A percentile compares a stretch with the other conserved stretches of the same genome.
These are phyloP conservation scores for Dothistroma pini DNA, from an alignment of 2,329 filamentous ascomycete genomes.

Conservation along the genomic window DNA sequence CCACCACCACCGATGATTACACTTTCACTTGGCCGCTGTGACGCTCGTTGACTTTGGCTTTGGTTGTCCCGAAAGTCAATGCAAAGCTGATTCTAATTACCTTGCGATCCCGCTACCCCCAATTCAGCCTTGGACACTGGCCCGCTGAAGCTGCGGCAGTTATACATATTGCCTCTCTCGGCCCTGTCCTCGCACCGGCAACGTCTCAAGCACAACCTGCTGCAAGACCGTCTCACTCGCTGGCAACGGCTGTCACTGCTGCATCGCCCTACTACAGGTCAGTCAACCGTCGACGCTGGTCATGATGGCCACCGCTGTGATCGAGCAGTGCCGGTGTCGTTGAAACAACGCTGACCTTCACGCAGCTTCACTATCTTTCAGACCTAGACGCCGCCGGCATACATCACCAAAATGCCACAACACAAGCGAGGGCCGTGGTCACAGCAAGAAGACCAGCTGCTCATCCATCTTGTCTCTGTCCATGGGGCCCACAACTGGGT, in stretches of 20 bases:
- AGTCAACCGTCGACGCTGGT: constrained; percentile 12
- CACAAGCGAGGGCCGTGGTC: constrained; percentile 82
- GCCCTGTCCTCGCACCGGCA: constrained; percentile 15
- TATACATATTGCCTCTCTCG: constrained; percentile 19
- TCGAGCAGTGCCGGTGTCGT: constrained; percentile 4
- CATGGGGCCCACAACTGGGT: constrained; percentile 88
- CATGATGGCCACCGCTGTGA: background rate
- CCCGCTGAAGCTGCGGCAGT: constrained; percentile 11
- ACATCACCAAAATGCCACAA: constrained; percentile 39
- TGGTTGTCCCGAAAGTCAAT: constrained; percentile 13
- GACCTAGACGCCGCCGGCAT: background rate
- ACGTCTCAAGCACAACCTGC: constrained; percentile 15
- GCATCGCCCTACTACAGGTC: constrained; percentile 16
- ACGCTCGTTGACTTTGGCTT: constrained; percentile 9
- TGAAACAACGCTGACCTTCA: constrained; percentile 8
- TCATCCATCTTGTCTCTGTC: constrained; percentile 66
- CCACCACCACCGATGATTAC: background rate
- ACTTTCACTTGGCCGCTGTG: constrained; percentile 1
- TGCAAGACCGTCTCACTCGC: constrained; percentile 14
- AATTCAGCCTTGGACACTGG: constrained; percentile 12
- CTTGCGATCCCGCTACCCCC: constrained; percentile 14
- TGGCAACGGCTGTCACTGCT: constrained; percentile 18
- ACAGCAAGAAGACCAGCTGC: constrained; percentile 66
- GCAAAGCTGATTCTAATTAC: constrained; percentile 19
- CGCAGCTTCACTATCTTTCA: constrained; percentile 10